Conservation (phyloP, 139 green algal genomes). For the Eudorina sp. region DNA sequence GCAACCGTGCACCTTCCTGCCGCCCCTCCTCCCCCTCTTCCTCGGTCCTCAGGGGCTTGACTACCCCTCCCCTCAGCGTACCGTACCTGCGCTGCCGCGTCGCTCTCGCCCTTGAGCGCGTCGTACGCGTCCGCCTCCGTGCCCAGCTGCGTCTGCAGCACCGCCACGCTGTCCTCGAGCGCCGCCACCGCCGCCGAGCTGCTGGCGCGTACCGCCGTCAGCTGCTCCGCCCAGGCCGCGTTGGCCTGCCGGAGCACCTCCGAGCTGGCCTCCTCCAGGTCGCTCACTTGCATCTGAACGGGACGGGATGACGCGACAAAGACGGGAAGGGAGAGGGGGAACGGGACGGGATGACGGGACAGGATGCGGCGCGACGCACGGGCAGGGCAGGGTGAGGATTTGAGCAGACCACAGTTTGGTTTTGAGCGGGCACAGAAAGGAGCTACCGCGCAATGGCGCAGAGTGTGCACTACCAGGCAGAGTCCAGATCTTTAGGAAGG, state of each 20-base stretch:
- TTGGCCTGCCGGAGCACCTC: conserved; percentile 31
- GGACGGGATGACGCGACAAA: neutral
- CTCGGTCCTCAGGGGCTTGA: too few relatives aligned
- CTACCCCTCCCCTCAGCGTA: neutral
- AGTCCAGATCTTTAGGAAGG: too few relatives aligned
- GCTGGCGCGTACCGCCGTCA: neutral
- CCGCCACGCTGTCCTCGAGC: conserved; percentile 28
- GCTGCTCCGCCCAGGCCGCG: conserved; percentile 17
- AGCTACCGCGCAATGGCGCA: too few relatives aligned
- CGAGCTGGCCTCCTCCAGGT: conserved; percentile 18
- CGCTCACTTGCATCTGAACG: neutral
- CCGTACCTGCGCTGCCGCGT: conserved; percentile 2
- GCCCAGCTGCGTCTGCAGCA: conserved; percentile 38
- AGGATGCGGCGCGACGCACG: too few relatives aligned
- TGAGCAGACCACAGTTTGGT: too few relatives aligned
- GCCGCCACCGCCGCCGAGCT: conserved; percentile 30
- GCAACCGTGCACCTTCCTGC: too few relatives aligned
- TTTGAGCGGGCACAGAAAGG: too few relatives aligned
- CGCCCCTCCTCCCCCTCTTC: too few relatives aligned
- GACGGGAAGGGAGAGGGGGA: neutral
- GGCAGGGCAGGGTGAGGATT: too few relatives aligned
- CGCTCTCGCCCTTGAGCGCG: neutral
- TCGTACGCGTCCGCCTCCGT: conserved; percentile 29
- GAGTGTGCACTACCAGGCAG: too few relatives aligned
- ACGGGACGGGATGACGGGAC: neutral